Base-by-base conservation (phyloP, 2,329 filamentous ascomycete genomes). In the Lasiodiplodia gonubiensis region DNA sequence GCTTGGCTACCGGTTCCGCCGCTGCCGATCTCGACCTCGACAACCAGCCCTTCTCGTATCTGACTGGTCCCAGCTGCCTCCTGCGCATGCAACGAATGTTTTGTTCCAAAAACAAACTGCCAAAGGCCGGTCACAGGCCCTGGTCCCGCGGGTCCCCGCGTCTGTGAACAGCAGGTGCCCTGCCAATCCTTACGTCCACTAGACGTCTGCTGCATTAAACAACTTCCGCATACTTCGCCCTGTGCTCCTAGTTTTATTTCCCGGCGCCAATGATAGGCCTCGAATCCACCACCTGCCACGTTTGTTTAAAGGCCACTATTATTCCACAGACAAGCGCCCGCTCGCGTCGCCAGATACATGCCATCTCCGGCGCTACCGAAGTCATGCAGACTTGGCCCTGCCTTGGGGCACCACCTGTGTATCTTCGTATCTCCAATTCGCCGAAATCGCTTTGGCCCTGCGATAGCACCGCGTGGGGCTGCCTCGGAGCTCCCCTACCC, bases 361-460 rank as follows among this genome's bases (percentile, higher is more conserved):
- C 23, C 59, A 37, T 8, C 59, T 63, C 59, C 59, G 59, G 59
- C 59, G 59, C 59, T 63, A 63, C 59, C 42, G 59, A 63, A 51
- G 59, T 51, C 59, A 63, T 63, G 59, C 59, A 63, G 59, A 63
- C 59, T 63, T 63, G 59, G 46, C 59, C 23, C 27, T 18, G 39
- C 42, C 25, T 60, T 60, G 48, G 57, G 59, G 42, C 27, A 46
- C 18, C 12, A 21, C 46, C 25, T 49, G 57, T 48, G 42, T 63
- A 63, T 63, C 59, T 63, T 51, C 59, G 42, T 63, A 63, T 63
- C 59, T 51, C 30, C 8, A 30, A 51, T 51, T 51, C 27, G 30
- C 59, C 59, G 59, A 51, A 4, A 11, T 51, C 59, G 59, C 18
- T 25, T 33, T 33, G 46, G 46, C 12, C 35, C 27, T 35, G n/a